Base-by-base conservation (phyloP, 1,284 basidiomycete genomes). In the Trichosporon inkin region DNA sequence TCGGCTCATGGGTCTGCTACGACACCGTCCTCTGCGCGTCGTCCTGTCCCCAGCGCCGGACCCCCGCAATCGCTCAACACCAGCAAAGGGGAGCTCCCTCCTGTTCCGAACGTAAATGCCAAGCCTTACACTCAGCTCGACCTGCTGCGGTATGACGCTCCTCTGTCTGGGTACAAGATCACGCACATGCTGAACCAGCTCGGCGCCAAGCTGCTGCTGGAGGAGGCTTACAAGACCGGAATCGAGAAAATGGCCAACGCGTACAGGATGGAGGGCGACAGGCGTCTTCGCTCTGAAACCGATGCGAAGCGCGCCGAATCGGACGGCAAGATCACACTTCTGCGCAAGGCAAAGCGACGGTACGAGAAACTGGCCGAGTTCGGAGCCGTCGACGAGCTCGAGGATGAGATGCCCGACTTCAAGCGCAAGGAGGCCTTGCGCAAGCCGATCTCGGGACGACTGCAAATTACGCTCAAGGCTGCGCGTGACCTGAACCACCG, bases 191-290 rank as follows among this genome's bases (percentile, higher is more conserved):
- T 99, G 60, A 93, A 98, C 79, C 94, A 98, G 79, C 87, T 99
- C 67, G 94, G 99, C 78, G 98, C 97, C 85, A 99, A 99, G 81
- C 87, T 98, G 56, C 92, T 95, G 79, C 91, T 99, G 68, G 96
- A 99, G 79, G 87, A 90, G 81, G 94, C 99, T 80, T 98, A 98
- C 83, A 96, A 96, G 82, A 85, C 88, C 72, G 96, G 96, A 52
- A 97, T 98, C 70, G 95, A 99, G 79, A 98, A 98, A 82, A 99
- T 99, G 94, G 90, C 90, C 37, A 90, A 88, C 74, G 81, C 95
- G 47, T 96, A 95, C 78, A 87, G 92, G 71, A 90, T 89, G 10
- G 95, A 98, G 71, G 94, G 94, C 53, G 95, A 99, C 80, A 94
- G 95, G 82, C 89, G 90, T 74, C 88, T 91, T 39, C 84, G 88